Base-by-base conservation (phyloP, 768 basidiomycete genomes). In the Xanthoconium stramineum region DNA sequence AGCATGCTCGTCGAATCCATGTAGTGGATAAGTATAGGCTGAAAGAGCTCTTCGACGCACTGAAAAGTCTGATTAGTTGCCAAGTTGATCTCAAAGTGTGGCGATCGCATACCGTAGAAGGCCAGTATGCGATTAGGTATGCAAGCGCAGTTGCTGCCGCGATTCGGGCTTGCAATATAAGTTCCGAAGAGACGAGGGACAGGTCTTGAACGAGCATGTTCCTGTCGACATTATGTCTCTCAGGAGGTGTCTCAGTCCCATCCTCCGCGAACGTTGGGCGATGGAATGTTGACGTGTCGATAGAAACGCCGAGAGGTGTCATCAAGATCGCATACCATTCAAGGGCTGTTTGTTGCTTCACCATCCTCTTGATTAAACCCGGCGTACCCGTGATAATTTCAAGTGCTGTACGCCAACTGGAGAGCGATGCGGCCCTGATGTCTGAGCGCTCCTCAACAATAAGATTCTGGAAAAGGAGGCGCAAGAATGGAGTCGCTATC, bases 171-270 rank as follows among this genome's bases (percentile, higher is more conserved):
- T 89, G 84, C 55, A 95, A 68, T 37, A 93, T 83, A 6, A 84
- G 74, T 64, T 97, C 94, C 24, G 81, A 73, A 7, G 86, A 77
- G 33, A 98, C 80, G 37, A 99, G 77, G 1, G 91, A 85, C 42
- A 94, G 75, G 68, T 99, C 97, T 67, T 98, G 95, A 6, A 82
- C 78, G 24, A 98, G 78, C 86, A 98, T 94, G 56, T 89, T 89
- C 78, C 94, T 98, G 76, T 99, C 97, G 33, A 98, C 92, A 63
- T 97, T 94, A 69, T 98, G 92, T 45, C 85, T 81, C 68, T 92
- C 88, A 0, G 78, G 74, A 19, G 30, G 43, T 3, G 74, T 70
- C 24, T 77, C 75, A 7, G 72, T 70, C 11, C 79, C 80, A 52
- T 81, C 76, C 15, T 74, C 72, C 1, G 77, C 67, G n/a, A 81